A percentile compares a stretch with the other conserved stretches of the same genome.
These are phyloP conservation scores for Hypomontagnella submonticulosa DNA, from an alignment of 495 filamentous ascomycete genomes.

Conservation along the genomic window DNA sequence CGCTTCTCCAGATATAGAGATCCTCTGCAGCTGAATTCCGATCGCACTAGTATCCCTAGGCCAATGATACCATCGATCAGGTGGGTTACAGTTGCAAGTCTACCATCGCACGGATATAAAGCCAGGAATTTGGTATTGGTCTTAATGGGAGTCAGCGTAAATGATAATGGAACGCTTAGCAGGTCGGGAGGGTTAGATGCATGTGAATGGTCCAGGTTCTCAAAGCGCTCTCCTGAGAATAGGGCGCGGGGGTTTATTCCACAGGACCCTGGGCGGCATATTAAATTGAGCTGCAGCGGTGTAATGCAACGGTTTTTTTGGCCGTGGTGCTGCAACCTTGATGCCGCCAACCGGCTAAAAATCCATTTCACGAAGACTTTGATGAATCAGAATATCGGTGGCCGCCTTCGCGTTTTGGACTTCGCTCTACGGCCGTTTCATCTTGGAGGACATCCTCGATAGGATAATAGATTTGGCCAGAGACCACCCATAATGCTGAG, in stretches of 20 bases:
- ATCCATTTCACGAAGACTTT: conserved; percentile 15
- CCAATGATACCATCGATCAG: conserved; percentile 36
- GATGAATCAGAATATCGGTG: conserved; percentile 14
- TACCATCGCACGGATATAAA: conserved; percentile 24
- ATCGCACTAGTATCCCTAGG: conserved; percentile 19
- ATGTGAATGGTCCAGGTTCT: conserved; percentile 10
- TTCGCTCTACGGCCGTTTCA: conserved; percentile 23
- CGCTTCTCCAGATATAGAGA: conserved; percentile 7
- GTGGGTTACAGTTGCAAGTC: conserved; percentile 34
- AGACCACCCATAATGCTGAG: conserved; percentile 12
- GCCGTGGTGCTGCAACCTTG: conserved; percentile 28
- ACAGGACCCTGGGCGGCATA: conserved; percentile 12
- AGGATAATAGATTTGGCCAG: conserved; percentile 10
- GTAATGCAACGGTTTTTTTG: conserved; percentile 32
- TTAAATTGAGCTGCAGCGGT: conserved; percentile 30
- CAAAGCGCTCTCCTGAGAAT: conserved; percentile 4
- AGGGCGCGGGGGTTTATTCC: conserved; percentile 22
- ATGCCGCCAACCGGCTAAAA: conserved; percentile 37
- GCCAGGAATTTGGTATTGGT: conserved; percentile 35
- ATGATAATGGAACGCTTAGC: conserved; percentile 15
- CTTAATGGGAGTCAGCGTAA: conserved; percentile 7
- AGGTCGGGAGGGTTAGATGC: conserved; percentile 4
- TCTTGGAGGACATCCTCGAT: conserved; percentile 11
- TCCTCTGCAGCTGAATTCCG: conserved; percentile 31
- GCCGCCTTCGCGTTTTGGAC: conserved; percentile 15